Base-by-base conservation (phyloP, 306 rosid genomes). In the Prinsepia uniflora region DNA sequence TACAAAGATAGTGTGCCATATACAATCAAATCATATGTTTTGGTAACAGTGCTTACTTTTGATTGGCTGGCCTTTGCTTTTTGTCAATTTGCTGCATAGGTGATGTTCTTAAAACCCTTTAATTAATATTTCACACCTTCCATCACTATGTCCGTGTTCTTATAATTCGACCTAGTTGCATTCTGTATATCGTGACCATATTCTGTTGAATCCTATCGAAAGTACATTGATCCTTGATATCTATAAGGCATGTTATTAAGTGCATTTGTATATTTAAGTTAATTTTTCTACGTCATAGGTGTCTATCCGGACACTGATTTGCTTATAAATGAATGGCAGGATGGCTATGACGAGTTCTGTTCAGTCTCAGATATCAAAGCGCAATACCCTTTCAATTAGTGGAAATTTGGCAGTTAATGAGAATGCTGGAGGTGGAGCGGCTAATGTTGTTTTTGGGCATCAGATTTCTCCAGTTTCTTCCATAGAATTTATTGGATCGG, bases 261-360 rank as follows among this genome's bases (percentile, higher is more conserved):
- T 57, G 18, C 18, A 42, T 44, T 24, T 24, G 58, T 50, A 9
- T 22, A 12, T 42, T 65, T 74, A 66, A 11, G 7, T n/a, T 42
- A 49, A 55, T 67, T 50, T 68, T 73, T 15, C 44, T 42, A 36
- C 55, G 18, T n/a, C 8, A 15, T 63, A 19, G 13, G 61, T 43
- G 18, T 63, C 82, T 75, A 40, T 79, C 75, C 63, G 71, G 63
- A 41, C 46, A 53, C 69, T 80, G 49, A 63, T 74, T 59, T 72
- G 50, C 75, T 72, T 65, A 18, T 72, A 63, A 65, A 73, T 73
- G 88, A 67, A 69, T 82, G 66, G 71, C 88, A 94, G 98, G 80
- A 94, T 94, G 99, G 97, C 91, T 72, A 91, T 94, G 95, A 83
- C 92, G 64, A 94, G 97, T 55, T 84, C 92, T 81, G 81, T 89